Conservation (phyloP, 2,329 filamentous ascomycete species). For the Monilinia laxa region DNA sequence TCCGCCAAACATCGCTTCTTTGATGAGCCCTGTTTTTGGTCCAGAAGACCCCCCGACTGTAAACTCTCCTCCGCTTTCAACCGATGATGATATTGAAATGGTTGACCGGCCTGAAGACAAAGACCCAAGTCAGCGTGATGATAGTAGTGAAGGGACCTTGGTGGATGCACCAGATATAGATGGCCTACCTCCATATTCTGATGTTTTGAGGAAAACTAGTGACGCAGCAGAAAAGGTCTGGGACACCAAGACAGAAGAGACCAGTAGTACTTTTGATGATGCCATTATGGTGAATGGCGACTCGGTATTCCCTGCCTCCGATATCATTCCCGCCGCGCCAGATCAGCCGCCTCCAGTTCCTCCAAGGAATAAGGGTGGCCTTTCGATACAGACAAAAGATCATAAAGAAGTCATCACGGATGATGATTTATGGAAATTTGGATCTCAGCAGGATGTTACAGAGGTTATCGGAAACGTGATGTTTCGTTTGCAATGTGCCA, state of each 20-base stretch:
- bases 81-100: conserved; percentile 40
- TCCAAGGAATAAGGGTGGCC: conserved; percentile 40
- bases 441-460: conserved; percentile 83
- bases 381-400: conserved; percentile 37
- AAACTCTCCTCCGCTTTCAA: conserved; percentile 23
- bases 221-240: neutral
- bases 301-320: conserved; percentile 17
- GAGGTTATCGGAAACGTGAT: conserved; percentile 94
- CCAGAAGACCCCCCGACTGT: conserved; percentile 34
- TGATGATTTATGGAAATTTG: conserved; percentile 41
- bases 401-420: conserved; percentile 36
- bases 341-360: conserved; percentile 41
- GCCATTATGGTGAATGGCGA: conserved; percentile 43
- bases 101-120: conserved; percentile 35
- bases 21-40: conserved; percentile 34
- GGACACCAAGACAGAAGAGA: conserved; percentile 15
- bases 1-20: conserved; percentile 33
- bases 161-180: conserved; percentile 38
- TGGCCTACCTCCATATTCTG: conserved; percentile 27
- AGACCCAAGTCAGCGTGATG: conserved; percentile 33
- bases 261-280: conserved; percentile 25
- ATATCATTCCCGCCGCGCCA: conserved; percentile 26
- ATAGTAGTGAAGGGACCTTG: conserved; percentile 44
- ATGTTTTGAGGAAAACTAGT: conserved; percentile 13
- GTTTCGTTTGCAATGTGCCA: conserved; percentile 85